Conservation (phyloP, 2,329 filamentous ascomycete genomes). For the Pyricularia grisea region DNA sequence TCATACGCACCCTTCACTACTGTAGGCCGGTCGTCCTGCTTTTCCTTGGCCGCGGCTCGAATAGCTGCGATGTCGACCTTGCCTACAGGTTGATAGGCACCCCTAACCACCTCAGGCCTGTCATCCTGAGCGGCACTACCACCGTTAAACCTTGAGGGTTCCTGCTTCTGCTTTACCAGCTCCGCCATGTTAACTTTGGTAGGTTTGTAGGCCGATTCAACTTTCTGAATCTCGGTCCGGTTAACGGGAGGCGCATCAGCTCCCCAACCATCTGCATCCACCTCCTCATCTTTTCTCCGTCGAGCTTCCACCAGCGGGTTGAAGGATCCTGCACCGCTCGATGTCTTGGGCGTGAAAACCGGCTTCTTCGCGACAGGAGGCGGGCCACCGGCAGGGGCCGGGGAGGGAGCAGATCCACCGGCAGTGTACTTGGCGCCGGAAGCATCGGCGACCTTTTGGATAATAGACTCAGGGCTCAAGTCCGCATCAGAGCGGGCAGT, state of each 20-base stretch:
- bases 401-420: slow-evolving; percentile 46
- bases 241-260: slow-evolving; percentile 86
- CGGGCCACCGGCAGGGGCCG: slow-evolving; percentile 35
- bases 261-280: slow-evolving; percentile 89
- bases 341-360: slow-evolving; percentile 71
- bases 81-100: slow-evolving; percentile 85
- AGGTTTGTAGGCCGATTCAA: slow-evolving; percentile 84
- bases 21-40: slow-evolving; percentile 69
- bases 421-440: slow-evolving; percentile 91
- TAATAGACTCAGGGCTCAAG: slow-evolving; percentile 75
- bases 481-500: slow-evolving; percentile 88
- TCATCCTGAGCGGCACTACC: slow-evolving; percentile 31
- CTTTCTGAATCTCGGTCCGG: slow-evolving; percentile 81
- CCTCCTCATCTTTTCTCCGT: slow-evolving; percentile 46
- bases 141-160: slow-evolving; percentile 52
- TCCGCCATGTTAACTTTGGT: slow-evolving; percentile 92
- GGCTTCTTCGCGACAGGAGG: slow-evolving; percentile 80
- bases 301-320: slow-evolving; percentile 62
- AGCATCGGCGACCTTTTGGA: slow-evolving; percentile 89
- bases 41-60: slow-evolving; percentile 60
- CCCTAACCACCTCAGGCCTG: slow-evolving; percentile 60
- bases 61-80: slow-evolving; percentile 97
- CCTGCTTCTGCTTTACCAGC: slow-evolving; percentile 62
- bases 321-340: slow-evolving; percentile 34
- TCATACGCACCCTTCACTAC: slow-evolving; percentile 90